These are phyloP conservation scores for Apiospora rasikravindrae DNA, from an alignment of 2,329 filamentous ascomycete species.

Conservation along the genomic window DNA sequence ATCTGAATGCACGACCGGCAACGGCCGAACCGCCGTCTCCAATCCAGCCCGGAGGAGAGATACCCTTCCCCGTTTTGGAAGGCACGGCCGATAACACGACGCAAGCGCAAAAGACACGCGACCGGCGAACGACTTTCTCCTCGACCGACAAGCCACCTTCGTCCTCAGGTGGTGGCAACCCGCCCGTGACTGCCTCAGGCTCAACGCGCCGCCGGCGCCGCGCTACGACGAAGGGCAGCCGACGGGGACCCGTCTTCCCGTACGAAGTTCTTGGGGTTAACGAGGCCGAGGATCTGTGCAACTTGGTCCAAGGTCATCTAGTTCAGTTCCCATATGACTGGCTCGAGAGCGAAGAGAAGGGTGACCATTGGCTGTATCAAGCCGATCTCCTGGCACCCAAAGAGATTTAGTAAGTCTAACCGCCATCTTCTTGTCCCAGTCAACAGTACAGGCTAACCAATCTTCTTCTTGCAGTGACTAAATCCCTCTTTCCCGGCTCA, in stretches of 20 bases:
- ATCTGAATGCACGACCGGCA: constrained; percentile 30
- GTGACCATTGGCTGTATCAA: constrained; percentile 95
- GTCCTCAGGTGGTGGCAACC: constrained; percentile 32
- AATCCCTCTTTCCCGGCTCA: neutral
- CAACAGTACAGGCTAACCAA: neutral
- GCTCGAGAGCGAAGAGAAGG: constrained; percentile 88
- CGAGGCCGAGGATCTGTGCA: constrained; percentile 82
- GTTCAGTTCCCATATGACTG: constrained; percentile 97
- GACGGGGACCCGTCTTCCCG: constrained; percentile 63
- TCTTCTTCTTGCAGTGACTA: neutral
- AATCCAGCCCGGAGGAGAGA: constrained; percentile 47
- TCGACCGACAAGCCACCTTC: constrained; percentile 53
- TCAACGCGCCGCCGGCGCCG: constrained; percentile 68
- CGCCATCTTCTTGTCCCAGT: neutral
- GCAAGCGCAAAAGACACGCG: constrained; percentile 45
- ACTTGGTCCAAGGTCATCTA: constrained; percentile 83
- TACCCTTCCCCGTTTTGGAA: constrained; percentile 56
- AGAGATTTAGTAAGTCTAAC: constrained; percentile 85
- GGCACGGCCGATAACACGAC: constrained; percentile 35
- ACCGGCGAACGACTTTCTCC: constrained; percentile 63
- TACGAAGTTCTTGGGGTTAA: constrained; percentile 78
- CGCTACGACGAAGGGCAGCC: constrained; percentile 72
- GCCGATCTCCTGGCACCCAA: constrained; percentile 95
- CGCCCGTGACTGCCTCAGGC: constrained; percentile 43
- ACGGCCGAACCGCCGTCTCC: constrained; percentile 46